These are phyloP conservation scores for Fusarium sp. DNA, from an alignment of 2,329 filamentous ascomycete species.

Conservation along the genomic window DNA sequence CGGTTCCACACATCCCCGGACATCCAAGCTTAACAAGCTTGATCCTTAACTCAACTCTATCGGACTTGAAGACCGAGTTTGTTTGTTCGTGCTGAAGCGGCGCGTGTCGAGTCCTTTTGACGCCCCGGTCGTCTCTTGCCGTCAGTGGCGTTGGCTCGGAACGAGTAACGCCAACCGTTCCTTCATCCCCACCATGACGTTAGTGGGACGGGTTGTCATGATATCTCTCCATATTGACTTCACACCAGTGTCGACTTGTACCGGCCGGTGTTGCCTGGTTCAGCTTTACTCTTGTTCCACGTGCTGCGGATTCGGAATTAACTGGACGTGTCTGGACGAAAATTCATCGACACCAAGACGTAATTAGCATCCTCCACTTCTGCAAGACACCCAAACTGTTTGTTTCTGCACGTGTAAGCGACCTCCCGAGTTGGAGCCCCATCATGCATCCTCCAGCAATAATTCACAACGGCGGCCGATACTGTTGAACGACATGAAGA, in stretches of 20 bases:
- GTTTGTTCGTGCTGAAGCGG: slow-evolving; percentile 21
- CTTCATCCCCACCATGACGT: slow-evolving; percentile 1
- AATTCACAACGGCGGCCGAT: not conserved
- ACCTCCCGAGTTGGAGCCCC: not conserved
- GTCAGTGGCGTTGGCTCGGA: slow-evolving; percentile 14
- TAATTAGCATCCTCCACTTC: not conserved
- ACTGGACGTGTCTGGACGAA: not conserved
- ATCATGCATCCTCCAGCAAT: not conserved
- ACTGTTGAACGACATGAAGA: not conserved
- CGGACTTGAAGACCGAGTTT: slow-evolving; percentile 28
- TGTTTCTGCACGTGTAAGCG: slow-evolving; percentile 7
- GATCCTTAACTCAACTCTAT: slow-evolving; percentile 37
- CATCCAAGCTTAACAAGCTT: slow-evolving; percentile 38
- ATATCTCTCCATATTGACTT: not conserved
- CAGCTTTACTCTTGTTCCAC: not conserved
- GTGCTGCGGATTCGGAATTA: not conserved
- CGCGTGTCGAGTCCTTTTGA: slow-evolving; percentile 6
- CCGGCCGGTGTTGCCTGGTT: not conserved
- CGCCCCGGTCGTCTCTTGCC: not conserved
- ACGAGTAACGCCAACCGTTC: not conserved
- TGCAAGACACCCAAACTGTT: not conserved
- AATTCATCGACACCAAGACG: not conserved
- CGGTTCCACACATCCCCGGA: slow-evolving; percentile 28
- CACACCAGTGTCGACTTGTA: not conserved
- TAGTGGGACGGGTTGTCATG: not conserved